Base-by-base conservation (phyloP, 306 rosid genomes). In the Nissolia schottii region DNA sequence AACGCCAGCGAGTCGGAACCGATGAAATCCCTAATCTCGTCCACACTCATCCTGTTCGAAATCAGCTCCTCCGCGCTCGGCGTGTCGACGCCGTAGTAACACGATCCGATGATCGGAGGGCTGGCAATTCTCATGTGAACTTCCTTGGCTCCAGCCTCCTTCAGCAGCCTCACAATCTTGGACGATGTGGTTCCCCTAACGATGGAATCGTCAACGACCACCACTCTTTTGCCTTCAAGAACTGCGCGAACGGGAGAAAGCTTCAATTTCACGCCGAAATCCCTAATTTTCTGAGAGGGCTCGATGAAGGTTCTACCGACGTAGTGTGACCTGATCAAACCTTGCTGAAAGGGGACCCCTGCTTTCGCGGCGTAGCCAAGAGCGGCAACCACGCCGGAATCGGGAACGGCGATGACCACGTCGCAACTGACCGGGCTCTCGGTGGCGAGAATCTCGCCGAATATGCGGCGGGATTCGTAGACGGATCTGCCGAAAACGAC, bases 91-190 rank as follows among this genome's bases (percentile, higher is more conserved):
- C 97, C 99, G 37, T 95, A 95, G 53, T 95, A 95, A 61, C 99
- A 95, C 1, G 99, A 91, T 1, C 81, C 96, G 5, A 91, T 89
- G 5, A 95, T 95, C 0, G 99, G 97, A 2, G 99, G 99, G 56
- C 97, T 86, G 1, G 97, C 96, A 59, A 95, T 95, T 78, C 97
- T 91, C 99, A 95, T 95, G 61, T 95, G 99, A 71, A 95, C 97
- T 75, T 95, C 99, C 48, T 84, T 95, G 0, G 99, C 99, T 6
- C 99, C 99, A 6, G 97, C 93, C 67, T 95, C 96, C 51, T 91
- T 95, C 4, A 95, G 25, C 87, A 95, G 13, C 87, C 99, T 84
- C 25, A 95, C 96, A 29, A 95, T 95, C 73, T 95, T 95, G 0
- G 99, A 95, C 5, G 96, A 89, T 0, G 99, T 95, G 0, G 99